These are phyloP conservation scores for Hypomontagnella monticulosa DNA, from an alignment of 495 filamentous ascomycete species.

Conservation along the genomic window DNA sequence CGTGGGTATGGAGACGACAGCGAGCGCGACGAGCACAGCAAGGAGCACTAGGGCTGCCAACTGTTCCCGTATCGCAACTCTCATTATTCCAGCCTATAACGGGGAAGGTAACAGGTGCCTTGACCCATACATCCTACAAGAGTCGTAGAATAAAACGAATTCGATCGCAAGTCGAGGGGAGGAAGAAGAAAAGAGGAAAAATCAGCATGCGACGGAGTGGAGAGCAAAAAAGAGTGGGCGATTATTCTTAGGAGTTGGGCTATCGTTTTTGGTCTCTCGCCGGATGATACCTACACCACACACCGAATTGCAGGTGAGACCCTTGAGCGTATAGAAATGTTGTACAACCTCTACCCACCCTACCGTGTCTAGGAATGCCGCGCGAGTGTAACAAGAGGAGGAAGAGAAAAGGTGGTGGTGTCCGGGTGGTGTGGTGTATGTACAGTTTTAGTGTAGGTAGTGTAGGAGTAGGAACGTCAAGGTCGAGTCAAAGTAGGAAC, in stretches of 20 bases:
- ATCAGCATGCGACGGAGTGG: neutral
- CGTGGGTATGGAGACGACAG: constrained; percentile 58
- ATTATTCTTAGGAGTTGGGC: constrained; percentile 1
- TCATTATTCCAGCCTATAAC: constrained; percentile 67
- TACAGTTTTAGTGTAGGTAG: constrained; percentile 1
- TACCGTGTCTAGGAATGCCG: constrained; percentile 28
- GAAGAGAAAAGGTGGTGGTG: constrained; percentile 17
- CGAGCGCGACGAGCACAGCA: constrained; percentile 72
- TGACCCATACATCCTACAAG: constrained; percentile 37
- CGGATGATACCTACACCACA: constrained; percentile 21
- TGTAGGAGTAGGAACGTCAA: constrained; percentile 1
- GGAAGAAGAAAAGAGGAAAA: neutral
- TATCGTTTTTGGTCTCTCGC: constrained; percentile 8
- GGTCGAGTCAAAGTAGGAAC: constrained; percentile 3
- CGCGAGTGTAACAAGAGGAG: constrained; percentile 26
- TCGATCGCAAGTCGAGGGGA: constrained; percentile 22
- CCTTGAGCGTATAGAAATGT: constrained; percentile 8
- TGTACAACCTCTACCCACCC: constrained; percentile 24
- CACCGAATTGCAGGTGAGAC: constrained; percentile 24
- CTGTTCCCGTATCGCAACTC: constrained; percentile 85
- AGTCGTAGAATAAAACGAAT: neutral
- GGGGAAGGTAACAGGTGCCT: constrained; percentile 34
- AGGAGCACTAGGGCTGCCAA: constrained; percentile 77
- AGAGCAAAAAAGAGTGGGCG: neutral
- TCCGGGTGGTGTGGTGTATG: neutral